These are phyloP conservation scores for Daldinia vernicosa DNA, from an alignment of 495 filamentous ascomycete genomes.

Conservation along the genomic window DNA sequence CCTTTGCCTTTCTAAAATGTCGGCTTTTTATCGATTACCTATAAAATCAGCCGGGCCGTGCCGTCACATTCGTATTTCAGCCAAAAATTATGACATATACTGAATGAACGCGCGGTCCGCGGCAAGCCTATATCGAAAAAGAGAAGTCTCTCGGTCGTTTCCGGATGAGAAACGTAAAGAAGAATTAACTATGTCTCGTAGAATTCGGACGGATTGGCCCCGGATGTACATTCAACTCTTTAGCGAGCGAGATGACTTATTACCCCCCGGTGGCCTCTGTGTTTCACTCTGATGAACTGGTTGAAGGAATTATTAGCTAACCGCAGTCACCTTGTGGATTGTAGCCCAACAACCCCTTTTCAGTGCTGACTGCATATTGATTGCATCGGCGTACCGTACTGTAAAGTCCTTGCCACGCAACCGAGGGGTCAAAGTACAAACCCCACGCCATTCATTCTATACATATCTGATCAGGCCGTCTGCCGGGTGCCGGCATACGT, in stretches of 20 bases:
- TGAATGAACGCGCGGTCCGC: constrained; percentile 21
- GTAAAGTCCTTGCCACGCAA: constrained; percentile 18
- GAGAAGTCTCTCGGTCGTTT: background rate
- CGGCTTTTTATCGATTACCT: background rate
- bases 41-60: background rate
- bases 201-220: constrained; percentile 17
- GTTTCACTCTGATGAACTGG: constrained; percentile 14
- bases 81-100: background rate
- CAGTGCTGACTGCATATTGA: constrained; percentile 40
- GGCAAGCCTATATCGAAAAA: constrained; percentile 1
- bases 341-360: constrained; percentile 14
- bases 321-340: constrained; percentile 30
- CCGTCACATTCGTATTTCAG: background rate
- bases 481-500: constrained; percentile 37
- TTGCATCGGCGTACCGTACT: constrained; percentile 13
- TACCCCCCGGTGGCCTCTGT: background rate
- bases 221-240: constrained; percentile 7
- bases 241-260: constrained; percentile 8
- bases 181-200: constrained; percentile 9
- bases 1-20: background rate
- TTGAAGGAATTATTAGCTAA: constrained; percentile 31
- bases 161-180: background rate
- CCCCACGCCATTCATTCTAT: constrained; percentile 30
- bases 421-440: constrained; percentile 26
- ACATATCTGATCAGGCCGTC: constrained; percentile 29